Evolutionary conservation across 352 stramenopile species (phyloP).

Genomic region (Globisporangium nunn): DNA sequence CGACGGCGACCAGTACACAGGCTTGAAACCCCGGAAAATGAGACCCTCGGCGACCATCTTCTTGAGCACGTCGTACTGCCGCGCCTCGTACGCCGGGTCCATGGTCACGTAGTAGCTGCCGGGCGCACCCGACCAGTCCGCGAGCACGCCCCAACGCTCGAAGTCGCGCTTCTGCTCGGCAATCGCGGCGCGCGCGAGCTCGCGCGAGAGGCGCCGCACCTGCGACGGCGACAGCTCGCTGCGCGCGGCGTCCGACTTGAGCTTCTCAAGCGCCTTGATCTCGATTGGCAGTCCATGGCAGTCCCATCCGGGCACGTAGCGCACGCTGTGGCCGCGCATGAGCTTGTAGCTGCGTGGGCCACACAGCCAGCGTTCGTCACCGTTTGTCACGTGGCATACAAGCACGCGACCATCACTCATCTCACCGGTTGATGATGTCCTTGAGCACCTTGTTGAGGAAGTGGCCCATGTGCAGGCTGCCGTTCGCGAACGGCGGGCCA

Average conservation of each 20-base stretch:
- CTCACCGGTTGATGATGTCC: conserved; percentile 95
- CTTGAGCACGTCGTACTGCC: conserved; percentile 96
- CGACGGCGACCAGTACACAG: conserved; percentile 98
- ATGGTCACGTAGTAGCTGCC: conserved; percentile 93
- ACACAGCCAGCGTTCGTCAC: no score
- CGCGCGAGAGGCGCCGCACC: conserved; percentile 87
- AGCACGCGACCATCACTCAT: background rate
- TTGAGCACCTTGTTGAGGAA: conserved; percentile 93
- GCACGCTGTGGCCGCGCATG: conserved; percentile 89
- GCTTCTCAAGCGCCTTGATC: conserved; percentile 94
- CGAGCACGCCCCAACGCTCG: conserved; percentile 92
- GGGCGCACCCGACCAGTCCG: conserved; percentile 69
- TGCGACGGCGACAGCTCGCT: conserved; percentile 78
- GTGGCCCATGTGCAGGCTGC: conserved; percentile 96
- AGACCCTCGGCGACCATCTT: conserved; percentile 94
- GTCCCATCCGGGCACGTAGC: conserved; percentile 98
- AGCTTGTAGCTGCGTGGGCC: conserved; percentile 61
- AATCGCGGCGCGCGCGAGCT: conserved; percentile 92
- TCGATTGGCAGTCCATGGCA: conserved; percentile 99
- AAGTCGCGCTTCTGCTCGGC: conserved; percentile 90
- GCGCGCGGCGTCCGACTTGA: conserved; percentile 53
- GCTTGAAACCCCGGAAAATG: conserved; percentile 97
- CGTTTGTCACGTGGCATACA: background rate
- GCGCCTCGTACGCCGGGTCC: conserved; percentile 92
- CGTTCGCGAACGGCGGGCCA: conserved; percentile 98